Conservation (phyloP, 2,329 filamentous ascomycete species). For the Pleurostoma richardsiae region DNA sequence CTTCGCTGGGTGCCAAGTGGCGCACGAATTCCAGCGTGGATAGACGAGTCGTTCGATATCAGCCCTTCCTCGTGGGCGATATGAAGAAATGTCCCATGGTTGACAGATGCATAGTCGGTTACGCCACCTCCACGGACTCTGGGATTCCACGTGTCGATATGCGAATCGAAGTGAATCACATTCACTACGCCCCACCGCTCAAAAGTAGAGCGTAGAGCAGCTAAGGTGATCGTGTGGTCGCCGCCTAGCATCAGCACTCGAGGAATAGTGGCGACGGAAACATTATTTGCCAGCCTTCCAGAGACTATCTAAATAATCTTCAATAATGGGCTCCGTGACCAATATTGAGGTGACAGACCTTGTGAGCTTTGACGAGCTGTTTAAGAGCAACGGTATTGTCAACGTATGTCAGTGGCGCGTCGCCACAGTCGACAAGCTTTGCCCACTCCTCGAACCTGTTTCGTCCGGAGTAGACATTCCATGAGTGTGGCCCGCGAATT, state of each 20-base stretch:
- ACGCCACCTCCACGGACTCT: conserved; percentile 50
- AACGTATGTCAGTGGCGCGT: conserved; percentile 71
- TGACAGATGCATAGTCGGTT: conserved; percentile 53
- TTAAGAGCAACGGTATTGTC: conserved; percentile 70
- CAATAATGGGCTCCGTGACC: not conserved
- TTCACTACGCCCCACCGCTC: conserved; percentile 52
- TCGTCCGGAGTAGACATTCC: conserved; percentile 3
- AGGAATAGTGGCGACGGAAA: conserved; percentile 31
- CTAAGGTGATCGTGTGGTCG: conserved; percentile 59
- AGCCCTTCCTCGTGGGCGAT: conserved; percentile 57
- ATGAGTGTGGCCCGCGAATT: conserved; percentile 10
- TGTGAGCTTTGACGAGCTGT: conserved; percentile 68
- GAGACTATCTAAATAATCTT: conserved; percentile 8
- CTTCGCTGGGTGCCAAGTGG: conserved; percentile 37
- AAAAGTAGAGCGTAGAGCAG: conserved; percentile 57
- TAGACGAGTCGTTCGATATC: conserved; percentile 46
- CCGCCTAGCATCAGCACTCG: conserved; percentile 59
- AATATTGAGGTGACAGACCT: conserved; percentile 22
- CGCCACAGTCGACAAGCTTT: conserved; percentile 68
- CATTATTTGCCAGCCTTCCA: conserved; percentile 30
- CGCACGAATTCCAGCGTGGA: conserved; percentile 56
- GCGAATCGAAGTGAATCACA: conserved; percentile 61
- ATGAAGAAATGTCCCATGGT: conserved; percentile 58
- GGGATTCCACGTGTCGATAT: conserved; percentile 73
- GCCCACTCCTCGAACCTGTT: conserved; percentile 11